Percentiles rank a stretch among this genome's conserved stretches.
These are phyloP conservation scores for Fusarium sp. DNA, from an alignment of 2,329 filamentous ascomycete species.

Conservation along the genomic window DNA sequence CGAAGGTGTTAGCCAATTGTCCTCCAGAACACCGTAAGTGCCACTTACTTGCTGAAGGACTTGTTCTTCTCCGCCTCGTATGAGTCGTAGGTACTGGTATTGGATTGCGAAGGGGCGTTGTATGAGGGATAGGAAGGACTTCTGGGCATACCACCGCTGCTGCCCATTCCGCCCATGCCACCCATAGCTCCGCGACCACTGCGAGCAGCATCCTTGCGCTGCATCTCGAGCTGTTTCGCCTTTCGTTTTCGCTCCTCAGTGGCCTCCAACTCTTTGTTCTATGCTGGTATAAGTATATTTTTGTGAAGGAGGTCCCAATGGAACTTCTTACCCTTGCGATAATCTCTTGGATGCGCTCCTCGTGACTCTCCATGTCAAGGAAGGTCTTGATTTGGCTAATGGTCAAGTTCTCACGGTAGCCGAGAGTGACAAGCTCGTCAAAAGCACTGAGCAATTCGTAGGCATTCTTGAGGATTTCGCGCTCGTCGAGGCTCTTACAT, in stretches of 20 bases:
- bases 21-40: background rate
- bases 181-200: conserved; percentile 60
- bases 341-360: conserved; percentile 98
- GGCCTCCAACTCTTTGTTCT: conserved; percentile 99
- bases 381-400: conserved; percentile 99
- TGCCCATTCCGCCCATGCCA: conserved; percentile 36
- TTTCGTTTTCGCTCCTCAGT: conserved; percentile 98
- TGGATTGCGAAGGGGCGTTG: conserved; percentile 78
- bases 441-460: conserved; percentile 97
- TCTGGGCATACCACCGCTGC: conserved; percentile 64
- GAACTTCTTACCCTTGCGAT: conserved; percentile 76
- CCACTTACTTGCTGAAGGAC: conserved; percentile 75
- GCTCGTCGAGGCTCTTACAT: conserved; percentile 94
- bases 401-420: conserved; percentile 95
- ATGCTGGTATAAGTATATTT: conserved; percentile 38
- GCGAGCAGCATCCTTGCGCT: conserved; percentile 93
- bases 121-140: conserved; percentile 89
- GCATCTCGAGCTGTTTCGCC: conserved; percentile 98
- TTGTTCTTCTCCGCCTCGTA: conserved; percentile 99
- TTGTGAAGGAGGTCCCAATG: background rate
- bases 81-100: conserved; percentile 85
- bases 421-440: conserved; percentile 94
- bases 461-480: conserved; percentile 92
- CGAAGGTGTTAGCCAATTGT: conserved; percentile 15
- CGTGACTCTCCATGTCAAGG: conserved; percentile 98